phyloP scores from a whole-genome alignment of 331 rosid species.

The Spiraea crenata region DNA sequence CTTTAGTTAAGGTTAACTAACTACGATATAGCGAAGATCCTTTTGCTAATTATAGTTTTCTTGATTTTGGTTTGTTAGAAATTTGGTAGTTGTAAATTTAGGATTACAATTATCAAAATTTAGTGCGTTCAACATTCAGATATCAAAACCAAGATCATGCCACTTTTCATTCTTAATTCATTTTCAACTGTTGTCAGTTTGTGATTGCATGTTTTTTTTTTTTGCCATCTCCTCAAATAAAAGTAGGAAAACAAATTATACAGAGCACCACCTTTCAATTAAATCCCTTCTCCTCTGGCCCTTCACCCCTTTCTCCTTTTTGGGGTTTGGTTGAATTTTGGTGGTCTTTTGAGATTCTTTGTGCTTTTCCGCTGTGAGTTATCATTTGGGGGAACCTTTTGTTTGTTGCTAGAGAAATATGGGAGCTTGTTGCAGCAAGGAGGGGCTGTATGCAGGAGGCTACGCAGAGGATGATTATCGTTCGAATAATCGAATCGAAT shows the following conservation, averaged over 20 bases:
- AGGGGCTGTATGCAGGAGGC: constrained; percentile 31
- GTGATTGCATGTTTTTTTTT: background rate
- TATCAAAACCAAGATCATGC: constrained; percentile 1
- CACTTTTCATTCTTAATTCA: background rate
- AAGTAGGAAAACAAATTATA: too few species aligned
- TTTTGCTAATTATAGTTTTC: background rate
- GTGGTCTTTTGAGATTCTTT: constrained; percentile 4
- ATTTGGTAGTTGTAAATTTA: constrained; percentile 5
- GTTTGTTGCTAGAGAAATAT: constrained; percentile 26
- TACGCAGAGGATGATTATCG: constrained; percentile 24
- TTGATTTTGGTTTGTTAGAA: background rate
- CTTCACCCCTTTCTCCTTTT: constrained; percentile 12
- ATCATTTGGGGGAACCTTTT: background rate
- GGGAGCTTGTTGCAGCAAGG: constrained; percentile 78
- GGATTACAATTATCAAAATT: background rate
- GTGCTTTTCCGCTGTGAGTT: background rate
- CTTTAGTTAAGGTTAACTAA: background rate
- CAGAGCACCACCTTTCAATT: background rate
- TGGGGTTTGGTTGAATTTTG: constrained; percentile 27
- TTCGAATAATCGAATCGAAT: background rate
- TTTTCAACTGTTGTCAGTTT: background rate
- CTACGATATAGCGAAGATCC: background rate
- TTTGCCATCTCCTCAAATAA: background rate
- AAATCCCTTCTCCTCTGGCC: background rate
- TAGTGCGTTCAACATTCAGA: constrained; percentile 23